Evolutionary conservation across 345 rosid species (phyloP).

Genomic region (Pistacia atlantica): DNA sequence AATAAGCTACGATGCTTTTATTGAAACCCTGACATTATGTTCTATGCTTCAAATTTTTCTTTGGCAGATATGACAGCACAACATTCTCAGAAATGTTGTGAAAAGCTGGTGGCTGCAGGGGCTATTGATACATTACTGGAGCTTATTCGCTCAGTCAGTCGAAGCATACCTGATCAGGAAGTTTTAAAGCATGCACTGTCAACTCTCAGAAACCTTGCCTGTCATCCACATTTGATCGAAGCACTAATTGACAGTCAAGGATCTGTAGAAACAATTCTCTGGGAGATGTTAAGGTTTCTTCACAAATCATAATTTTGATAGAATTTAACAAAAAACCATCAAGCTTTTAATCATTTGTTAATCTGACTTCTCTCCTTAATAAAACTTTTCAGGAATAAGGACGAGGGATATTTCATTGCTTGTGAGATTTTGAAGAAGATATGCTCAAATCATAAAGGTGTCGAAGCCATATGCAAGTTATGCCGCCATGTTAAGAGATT

Average conservation of each 20-base stretch:
- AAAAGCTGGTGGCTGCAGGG: constrained; percentile 86
- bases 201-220: constrained; percentile 70
- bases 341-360: not conserved
- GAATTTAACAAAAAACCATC: not conserved
- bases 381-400: constrained; percentile 74
- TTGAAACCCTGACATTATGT: not conserved
- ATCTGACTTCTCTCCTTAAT: not conserved
- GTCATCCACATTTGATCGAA: constrained; percentile 63
- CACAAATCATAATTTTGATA: not conserved
- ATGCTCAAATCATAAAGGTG: constrained; percentile 51
- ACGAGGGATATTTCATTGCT: constrained; percentile 79
- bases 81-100: constrained; percentile 83
- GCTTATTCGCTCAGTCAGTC: constrained; percentile 65
- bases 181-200: constrained; percentile 81
- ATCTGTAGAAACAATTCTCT: constrained; percentile 60
- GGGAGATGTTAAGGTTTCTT: constrained; percentile 72
- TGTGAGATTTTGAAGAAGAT: constrained; percentile 70
- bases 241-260: constrained; percentile 54
- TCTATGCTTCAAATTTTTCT: not conserved
- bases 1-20: not conserved
- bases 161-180: constrained; percentile 93
- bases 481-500: constrained; percentile 71
- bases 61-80: constrained; percentile 67
- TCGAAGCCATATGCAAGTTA: constrained; percentile 47
- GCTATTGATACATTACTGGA: constrained; percentile 67